Base-by-base conservation (phyloP, 306 rosid genomes). In the Rubus idaeus region DNA sequence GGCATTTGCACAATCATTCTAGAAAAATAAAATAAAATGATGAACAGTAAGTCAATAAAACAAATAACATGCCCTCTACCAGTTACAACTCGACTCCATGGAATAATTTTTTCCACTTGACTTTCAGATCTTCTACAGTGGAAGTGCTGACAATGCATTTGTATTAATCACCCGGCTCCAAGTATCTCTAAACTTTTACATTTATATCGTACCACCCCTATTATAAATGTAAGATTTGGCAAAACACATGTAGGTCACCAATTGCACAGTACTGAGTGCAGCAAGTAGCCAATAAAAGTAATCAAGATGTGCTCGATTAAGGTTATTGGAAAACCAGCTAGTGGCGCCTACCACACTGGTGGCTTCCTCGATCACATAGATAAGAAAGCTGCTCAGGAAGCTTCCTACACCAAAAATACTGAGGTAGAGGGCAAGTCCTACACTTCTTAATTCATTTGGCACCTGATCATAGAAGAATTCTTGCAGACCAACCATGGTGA, bases 381-480 rank as follows among this genome's bases (percentile, higher is more conserved):
- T 46, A 0, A 89, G 77, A 65, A 89, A 77, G 79, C 90, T 79
- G 62, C 91, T 89, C 21, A 89, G 62, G 71, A 89, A 85, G 82
- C 51, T 84, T 18, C 91, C 94, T 0, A 89, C 64, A 2, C 94
- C 91, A 42, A 87, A 60, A 58, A 87, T 82, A 67, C 88, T 85
- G 30, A 82, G 62, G 75, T 76, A 86, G 14, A 89, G 82, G 30
- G 88, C 85, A 45, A 89, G 83, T 65, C 91, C 94, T 56, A 87
- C 68, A 72, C 94, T 89, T 75, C 90, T 76, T 44, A 87, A 51
- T 76, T 86, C 88, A 57, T 26, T 66, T 21, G 91, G 94, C n/a
- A 85, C 87, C 61, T 89, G 94, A 46, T 85, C 88, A 65, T 89
- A 87, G 79, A 89, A 89, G 75, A 87, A 89, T 47, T 89, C 94